phyloP scores from a whole-genome alignment of 2,329 filamentous ascomycete species.

The Hymenoscyphus albidus region DNA sequence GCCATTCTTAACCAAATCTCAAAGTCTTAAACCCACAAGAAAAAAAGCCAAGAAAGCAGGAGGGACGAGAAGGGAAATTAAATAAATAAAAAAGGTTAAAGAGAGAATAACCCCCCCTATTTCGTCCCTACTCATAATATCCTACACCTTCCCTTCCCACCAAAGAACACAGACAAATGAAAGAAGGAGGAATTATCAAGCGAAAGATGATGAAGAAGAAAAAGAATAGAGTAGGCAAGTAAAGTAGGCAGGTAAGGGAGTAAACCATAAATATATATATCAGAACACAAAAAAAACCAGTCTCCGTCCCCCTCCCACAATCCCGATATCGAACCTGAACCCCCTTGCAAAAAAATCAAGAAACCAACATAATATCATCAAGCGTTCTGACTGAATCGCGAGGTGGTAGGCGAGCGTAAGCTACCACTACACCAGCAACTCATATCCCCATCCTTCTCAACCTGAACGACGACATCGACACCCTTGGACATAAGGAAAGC shows the following conservation, averaged over 20 bases:
- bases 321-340: neutral
- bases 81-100: too few species aligned
- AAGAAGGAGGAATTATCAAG: neutral
- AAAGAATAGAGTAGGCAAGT: neutral
- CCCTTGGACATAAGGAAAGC: slow-evolving; percentile 66
- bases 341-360: neutral
- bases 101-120: too few species aligned
- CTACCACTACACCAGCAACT: slow-evolving; percentile 55
- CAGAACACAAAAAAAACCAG: neutral
- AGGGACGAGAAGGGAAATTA: too few species aligned
- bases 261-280: neutral
- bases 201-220: neutral
- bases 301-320: neutral
- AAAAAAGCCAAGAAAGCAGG: too few species aligned
- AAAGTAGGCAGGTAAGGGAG: too few species aligned
- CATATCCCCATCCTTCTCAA: slow-evolving; percentile 76
- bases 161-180: neutral
- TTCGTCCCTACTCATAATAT: too few species aligned
- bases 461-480: slow-evolving; percentile 82
- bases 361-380: neutral
- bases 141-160: too few species aligned
- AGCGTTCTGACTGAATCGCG: slow-evolving; percentile 1
- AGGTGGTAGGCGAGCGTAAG: slow-evolving; percentile 1
- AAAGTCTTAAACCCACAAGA: too few species aligned
- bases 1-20: too few species aligned